Evolutionary conservation across 208 protist genomes (phyloP).

Genomic region (Strigomonas culicis): DNA sequence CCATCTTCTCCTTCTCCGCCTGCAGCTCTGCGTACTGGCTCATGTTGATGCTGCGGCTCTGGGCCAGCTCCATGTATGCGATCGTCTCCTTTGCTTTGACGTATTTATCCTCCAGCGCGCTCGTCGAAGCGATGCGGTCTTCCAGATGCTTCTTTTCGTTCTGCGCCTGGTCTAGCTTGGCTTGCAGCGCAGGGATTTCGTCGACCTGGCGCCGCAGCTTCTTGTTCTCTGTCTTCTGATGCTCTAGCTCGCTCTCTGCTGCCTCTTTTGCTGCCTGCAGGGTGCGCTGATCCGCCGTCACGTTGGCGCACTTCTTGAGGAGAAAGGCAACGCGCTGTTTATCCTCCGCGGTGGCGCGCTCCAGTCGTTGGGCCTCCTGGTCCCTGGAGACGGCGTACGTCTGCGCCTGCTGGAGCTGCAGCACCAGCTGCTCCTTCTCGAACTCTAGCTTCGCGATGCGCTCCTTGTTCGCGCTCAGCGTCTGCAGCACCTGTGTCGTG

Average conservation of each 20-base stretch:
- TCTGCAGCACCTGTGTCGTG: slow-evolving; percentile 45
- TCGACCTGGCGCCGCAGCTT: slow-evolving; percentile 48
- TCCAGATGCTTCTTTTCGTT: slow-evolving; percentile 55
- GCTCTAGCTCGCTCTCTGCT: slow-evolving; percentile 39
- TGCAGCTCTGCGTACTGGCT: slow-evolving; percentile 79
- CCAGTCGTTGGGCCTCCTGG: slow-evolving; percentile 34
- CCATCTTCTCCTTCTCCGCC: slow-evolving; percentile 63
- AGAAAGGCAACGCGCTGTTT: slow-evolving; percentile 80
- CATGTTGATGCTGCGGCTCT: slow-evolving; percentile 75
- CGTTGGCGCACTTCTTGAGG: slow-evolving; percentile 61
- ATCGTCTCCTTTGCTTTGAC: slow-evolving; percentile 89
- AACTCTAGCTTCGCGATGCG: slow-evolving; percentile 57
- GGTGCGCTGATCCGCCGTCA: slow-evolving; percentile 45
- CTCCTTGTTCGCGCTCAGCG: slow-evolving; percentile 52
- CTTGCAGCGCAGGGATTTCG: slow-evolving; percentile 32
- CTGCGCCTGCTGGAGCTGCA: slow-evolving; percentile 49
- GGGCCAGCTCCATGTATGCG: slow-evolving; percentile 81
- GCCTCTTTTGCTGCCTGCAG: slow-evolving; percentile 31
- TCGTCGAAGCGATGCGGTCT: slow-evolving; percentile 43
- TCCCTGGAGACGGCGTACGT: slow-evolving; percentile 31
- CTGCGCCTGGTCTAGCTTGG: slow-evolving; percentile 36
- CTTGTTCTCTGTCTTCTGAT: slow-evolving; percentile 15
- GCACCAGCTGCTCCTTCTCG: slow-evolving; percentile 42
- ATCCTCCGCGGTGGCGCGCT: slow-evolving; percentile 51
- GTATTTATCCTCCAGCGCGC: slow-evolving; percentile 66